Percentiles rank a stretch among this genome's conserved stretches.
phyloP scores from a whole-genome alignment of 148 eudicot genomes.

The Camellia sinensis region DNA sequence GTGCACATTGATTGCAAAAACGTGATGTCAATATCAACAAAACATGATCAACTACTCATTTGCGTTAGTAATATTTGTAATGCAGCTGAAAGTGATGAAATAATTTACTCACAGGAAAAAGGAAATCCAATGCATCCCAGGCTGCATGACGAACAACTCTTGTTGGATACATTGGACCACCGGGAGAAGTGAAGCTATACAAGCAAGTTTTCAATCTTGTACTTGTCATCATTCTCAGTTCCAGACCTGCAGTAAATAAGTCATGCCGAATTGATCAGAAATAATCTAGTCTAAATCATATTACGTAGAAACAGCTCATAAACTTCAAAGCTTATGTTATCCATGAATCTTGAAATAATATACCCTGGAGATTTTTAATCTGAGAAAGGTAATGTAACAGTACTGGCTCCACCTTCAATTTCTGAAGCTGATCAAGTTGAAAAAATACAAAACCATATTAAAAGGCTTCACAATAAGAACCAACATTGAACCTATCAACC shows the following conservation, averaged over 20 bases:
- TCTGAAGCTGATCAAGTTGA: constrained; percentile 61
- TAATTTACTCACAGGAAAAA: constrained; percentile 76
- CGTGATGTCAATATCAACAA: background rate
- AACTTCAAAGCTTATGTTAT: background rate
- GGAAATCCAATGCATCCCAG: constrained; percentile 83
- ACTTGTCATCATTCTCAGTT: constrained; percentile 83
- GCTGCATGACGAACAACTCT: constrained; percentile 98
- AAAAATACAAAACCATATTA: constrained; percentile 8
- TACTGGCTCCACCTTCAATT: constrained; percentile 93
- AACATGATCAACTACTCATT: background rate
- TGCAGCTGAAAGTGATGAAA: background rate
- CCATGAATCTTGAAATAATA: background rate
- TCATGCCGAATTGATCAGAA: constrained; percentile 11
- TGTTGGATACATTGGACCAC: constrained; percentile 77
- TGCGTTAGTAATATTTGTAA: background rate
- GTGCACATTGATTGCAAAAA: background rate
- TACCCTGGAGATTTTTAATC: constrained; percentile 73
- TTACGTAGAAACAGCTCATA: background rate
- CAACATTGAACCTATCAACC: background rate
- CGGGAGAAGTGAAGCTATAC: constrained; percentile 96
- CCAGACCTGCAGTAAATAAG: constrained; percentile 52
- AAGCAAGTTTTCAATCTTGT: constrained; percentile 90
- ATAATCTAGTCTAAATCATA: background rate
- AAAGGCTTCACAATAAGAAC: background rate
- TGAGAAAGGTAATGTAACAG: constrained; percentile 85